Evolutionary conservation across 305 asterid species (phyloP), one percentile per base, ranked within the genome.

Genomic region (Ruellia speciosa): DNA sequence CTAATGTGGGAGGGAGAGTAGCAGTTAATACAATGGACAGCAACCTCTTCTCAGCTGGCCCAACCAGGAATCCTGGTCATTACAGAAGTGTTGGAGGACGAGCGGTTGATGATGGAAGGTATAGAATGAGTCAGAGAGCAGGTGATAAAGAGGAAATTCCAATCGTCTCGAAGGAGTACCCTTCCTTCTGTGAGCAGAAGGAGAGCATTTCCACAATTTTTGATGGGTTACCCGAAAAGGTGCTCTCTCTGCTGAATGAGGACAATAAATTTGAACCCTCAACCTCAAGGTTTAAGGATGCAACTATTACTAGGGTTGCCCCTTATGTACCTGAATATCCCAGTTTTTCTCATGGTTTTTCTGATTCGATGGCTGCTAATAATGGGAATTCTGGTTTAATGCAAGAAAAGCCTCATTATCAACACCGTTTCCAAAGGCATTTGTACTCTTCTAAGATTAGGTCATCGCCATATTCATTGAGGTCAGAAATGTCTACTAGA

Each of bases 321-420:
- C 75, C 89, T 33, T 59, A 67, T 70, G 68, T 61, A 50, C 70
- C 76, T 45, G 81, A 76, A 31, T 34, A 49, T 55, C 51, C 75
- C 12, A 59, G 17, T n/a, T 28, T 37, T 39, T 64, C 71, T 60
- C 67, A 51, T 62, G 78, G 68, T 62, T 69, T 33, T 69, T 54
- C 66, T 17, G 17, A 58, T 16, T 52, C 85, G 37, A 41, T 28
- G 45, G 72, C 63, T 58, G 59, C 68, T 43, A 59, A 63, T 45
- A 58, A 62, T 41, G 69, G 34, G 50, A 54, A 54, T 56, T 66
- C 76, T 54, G 47, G 72, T 65, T 55, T 62, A 60, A 52, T 66
- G 52, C 66, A 35, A 37, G 76, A 68, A 51, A 65, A 45, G 40
- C 61, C 61, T 66, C 73, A 71, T 66, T 74, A 71, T 66, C 64